Evolutionary conservation across 768 basidiomycete species (phyloP), one percentile per base, ranked within the genome.

Genomic region (Rhizopogon vinicolor): DNA sequence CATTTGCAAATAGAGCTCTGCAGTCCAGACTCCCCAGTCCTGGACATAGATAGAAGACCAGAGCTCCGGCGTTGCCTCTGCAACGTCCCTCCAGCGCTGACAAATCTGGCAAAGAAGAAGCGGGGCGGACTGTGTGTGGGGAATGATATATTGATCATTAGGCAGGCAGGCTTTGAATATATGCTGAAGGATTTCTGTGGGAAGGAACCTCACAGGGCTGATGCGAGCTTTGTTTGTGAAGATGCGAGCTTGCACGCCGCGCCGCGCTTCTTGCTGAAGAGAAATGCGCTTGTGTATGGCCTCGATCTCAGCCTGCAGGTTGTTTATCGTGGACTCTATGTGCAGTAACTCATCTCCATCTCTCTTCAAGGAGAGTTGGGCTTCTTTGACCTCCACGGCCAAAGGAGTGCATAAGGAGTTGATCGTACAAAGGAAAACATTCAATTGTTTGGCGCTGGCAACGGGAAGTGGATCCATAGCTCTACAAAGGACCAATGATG

Each of bases 21-120:
- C 59, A 44, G 67, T 71, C 67, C 67, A 68, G n/a, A 58, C 52
- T 18, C 68, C 70, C n/a, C 55, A 58, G 44, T 72, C 70, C 8
- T 52, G 39, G 7, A 72, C 51, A 10, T 63, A 51, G 18, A 72
- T 57, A 45, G 61, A 65, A 9, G 68, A 59, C 71, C 71, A 72
- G 1, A 72, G 53, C 52, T 70, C 66, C 3, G 72, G 67, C 2
- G 72, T 65, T 5, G 60, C 56, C 14, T 64, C 61, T 19, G 53
- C 62, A 53, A 74, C 60, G 6, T 31, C 45, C 42, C 71, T 59
- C 71, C 71, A 72, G 25, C 69, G 61, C 16, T 61, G 69, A 56
- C 71, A 72, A 29, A 72, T 61, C 18, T 63, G 71, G 1, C 68
- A 63, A 40, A 74, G 66, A 40, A 72, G 53, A 7, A 74, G 53